phyloP scores from a whole-genome alignment of 768 basidiomycete species.

The Boletus rex-veris region DNA sequence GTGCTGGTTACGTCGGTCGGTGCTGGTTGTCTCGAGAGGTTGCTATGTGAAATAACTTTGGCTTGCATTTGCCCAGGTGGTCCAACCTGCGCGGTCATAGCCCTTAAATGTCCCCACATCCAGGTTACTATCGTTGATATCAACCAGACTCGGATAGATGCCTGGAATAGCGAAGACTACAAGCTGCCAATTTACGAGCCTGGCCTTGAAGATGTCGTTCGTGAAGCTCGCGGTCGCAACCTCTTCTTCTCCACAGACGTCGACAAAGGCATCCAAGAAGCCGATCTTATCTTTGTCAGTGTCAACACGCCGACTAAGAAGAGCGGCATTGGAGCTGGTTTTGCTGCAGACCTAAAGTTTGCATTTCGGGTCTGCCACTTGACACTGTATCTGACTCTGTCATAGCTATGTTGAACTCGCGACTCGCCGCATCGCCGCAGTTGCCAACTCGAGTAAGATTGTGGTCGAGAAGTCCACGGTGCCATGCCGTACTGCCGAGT shows the following conservation, averaged over 20 bases:
- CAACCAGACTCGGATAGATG: conserved; percentile 90
- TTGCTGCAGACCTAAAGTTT: conserved; percentile 97
- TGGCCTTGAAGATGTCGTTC: conserved; percentile 89
- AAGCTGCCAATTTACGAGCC: conserved; percentile 96
- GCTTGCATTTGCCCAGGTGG: conserved; percentile 55
- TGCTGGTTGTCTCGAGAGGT: conserved; percentile 2
- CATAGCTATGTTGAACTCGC: conserved; percentile 93
- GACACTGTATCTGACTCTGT: conserved; percentile 4
- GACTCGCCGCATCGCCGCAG: conserved; percentile 91
- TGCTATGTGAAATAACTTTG: conserved; percentile 8
- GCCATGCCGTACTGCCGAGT: conserved; percentile 96
- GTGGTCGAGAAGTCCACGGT: conserved; percentile 99
- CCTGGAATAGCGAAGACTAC: conserved; percentile 90
- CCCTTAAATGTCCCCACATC: conserved; percentile 89
- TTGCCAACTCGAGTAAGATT: conserved; percentile 90
- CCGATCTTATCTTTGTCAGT: conserved; percentile 96
- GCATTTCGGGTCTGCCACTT: conserved; percentile 28
- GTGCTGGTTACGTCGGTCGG: conserved; percentile 92
- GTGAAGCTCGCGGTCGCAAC: conserved; percentile 84
- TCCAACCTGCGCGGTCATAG: conserved; percentile 93
- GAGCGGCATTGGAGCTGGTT: conserved; percentile 94
- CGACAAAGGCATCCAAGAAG: conserved; percentile 88
- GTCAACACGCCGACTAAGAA: conserved; percentile 99
- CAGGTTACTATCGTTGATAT: conserved; percentile 97
- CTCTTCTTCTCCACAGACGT: conserved; percentile 97